These are phyloP conservation scores for Rosellinia necatrix DNA, from an alignment of 2,329 filamentous ascomycete species.

Conservation along the genomic window DNA sequence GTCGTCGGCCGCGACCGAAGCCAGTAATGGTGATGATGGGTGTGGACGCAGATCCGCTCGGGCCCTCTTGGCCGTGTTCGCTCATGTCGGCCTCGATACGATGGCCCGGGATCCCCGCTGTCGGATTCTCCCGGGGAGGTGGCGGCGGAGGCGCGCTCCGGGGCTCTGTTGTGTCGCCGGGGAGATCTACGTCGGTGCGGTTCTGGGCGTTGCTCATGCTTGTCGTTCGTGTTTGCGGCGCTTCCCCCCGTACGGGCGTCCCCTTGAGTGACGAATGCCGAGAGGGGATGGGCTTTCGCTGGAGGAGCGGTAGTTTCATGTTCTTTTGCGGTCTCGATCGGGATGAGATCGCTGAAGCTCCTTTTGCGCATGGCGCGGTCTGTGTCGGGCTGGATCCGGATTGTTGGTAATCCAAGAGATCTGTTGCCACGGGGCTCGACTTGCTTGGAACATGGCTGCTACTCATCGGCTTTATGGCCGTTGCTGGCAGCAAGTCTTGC, in stretches of 20 bases:
- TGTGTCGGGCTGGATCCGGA: slow-evolving; percentile 12
- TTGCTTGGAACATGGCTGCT: slow-evolving; percentile 9
- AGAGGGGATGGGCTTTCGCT: slow-evolving; percentile 36
- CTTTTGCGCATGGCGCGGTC: slow-evolving; percentile 23
- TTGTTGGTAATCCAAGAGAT: slow-evolving; percentile 15
- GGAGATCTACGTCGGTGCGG: slow-evolving; percentile 16
- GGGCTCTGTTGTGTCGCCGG: slow-evolving; percentile 9
- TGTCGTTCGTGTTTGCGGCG: slow-evolving; percentile 16
- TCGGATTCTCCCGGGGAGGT: not conserved
- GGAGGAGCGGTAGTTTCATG: slow-evolving; percentile 38
- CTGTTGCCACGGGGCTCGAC: no score
- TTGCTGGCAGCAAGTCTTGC: not conserved
- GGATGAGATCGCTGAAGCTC: slow-evolving; percentile 47
- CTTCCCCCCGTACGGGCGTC: slow-evolving; percentile 10
- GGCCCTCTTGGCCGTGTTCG: slow-evolving; percentile 18
- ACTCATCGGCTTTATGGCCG: not conserved
- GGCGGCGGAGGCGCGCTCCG: slow-evolving; percentile 16
- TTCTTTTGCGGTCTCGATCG: slow-evolving; percentile 41
- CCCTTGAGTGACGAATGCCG: slow-evolving; percentile 28
- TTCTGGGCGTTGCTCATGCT: slow-evolving; percentile 19
- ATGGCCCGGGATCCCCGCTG: not conserved
- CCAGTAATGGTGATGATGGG: slow-evolving; percentile 68
- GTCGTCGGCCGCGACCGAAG: slow-evolving; percentile 42
- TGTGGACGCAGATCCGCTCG: slow-evolving; percentile 54
- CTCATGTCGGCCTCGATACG: slow-evolving; percentile 4